phyloP scores from a whole-genome alignment of 2,329 filamentous ascomycete species.

The Aspergillus nomiae region DNA sequence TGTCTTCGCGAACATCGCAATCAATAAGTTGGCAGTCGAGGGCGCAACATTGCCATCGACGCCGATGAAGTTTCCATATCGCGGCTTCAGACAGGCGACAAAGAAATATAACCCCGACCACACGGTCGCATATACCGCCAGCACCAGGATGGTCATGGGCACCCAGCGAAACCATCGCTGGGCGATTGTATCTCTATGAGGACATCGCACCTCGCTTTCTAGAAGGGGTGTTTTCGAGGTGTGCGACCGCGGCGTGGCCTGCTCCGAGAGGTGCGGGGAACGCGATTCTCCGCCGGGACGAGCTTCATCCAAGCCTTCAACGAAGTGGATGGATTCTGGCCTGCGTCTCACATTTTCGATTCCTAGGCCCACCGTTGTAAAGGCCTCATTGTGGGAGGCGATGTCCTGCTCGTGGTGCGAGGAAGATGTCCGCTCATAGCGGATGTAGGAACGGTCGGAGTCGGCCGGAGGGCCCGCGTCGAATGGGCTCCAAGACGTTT shows the following conservation, averaged over 20 bases:
- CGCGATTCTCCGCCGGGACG: not conserved
- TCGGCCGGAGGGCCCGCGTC: not conserved
- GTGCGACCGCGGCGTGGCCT: not conserved
- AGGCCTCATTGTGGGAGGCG: not conserved
- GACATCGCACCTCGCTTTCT: conserved; percentile 27
- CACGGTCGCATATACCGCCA: conserved; percentile 41
- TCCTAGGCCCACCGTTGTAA: not conserved
- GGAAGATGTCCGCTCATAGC: conserved; percentile 4
- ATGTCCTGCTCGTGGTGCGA: not conserved
- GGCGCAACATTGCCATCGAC: conserved; percentile 53
- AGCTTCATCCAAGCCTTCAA: not conserved
- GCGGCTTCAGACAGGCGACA: conserved; percentile 61
- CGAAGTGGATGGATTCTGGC: not conserved
- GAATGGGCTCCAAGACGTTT: conserved; percentile 6
- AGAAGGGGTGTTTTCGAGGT: conserved; percentile 9
- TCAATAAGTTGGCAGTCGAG: conserved; percentile 66
- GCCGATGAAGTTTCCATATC: conserved; percentile 62
- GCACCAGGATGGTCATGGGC: conserved; percentile 36
- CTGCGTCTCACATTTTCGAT: not conserved
- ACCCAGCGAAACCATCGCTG: conserved; percentile 39
- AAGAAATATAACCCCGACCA: conserved; percentile 59
- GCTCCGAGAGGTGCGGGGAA: not conserved
- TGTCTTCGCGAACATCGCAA: conserved; percentile 71
- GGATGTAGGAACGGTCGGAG: conserved; percentile 9
- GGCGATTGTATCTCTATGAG: conserved; percentile 30